These are phyloP conservation scores for Eustoma russellianum DNA, from an alignment of 257 asterid genomes.

Conservation along the genomic window DNA sequence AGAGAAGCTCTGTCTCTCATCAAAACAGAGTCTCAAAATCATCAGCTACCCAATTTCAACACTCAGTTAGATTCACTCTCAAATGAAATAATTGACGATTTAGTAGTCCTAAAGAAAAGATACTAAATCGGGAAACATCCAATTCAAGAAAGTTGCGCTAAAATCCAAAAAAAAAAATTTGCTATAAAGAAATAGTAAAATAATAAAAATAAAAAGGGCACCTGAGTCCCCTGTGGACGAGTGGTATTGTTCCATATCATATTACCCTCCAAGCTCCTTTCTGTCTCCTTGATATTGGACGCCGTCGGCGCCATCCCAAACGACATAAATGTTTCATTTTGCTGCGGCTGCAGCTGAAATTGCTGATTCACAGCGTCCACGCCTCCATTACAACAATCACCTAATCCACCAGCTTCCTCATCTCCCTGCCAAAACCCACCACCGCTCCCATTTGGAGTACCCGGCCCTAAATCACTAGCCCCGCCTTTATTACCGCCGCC, in stretches of 20 bases:
- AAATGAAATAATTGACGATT: no score
- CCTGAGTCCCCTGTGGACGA: conserved; percentile 29
- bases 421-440: conserved; percentile 35
- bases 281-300: conserved; percentile 25
- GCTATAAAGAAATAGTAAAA: no score
- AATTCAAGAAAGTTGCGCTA: not conserved
- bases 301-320: conserved; percentile 51
- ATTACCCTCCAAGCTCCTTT: conserved; percentile 24
- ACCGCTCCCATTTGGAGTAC: conserved; percentile 36
- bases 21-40: no score
- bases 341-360: conserved; percentile 23
- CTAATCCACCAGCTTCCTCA: conserved; percentile 19
- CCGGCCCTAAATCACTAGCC: conserved; percentile 37
- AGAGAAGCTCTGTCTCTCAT: no score
- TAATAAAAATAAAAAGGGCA: no score
- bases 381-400: conserved; percentile 9
- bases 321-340: conserved; percentile 45
- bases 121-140: no score
- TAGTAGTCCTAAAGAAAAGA: no score
- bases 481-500: conserved; percentile 14
- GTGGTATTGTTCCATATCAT: conserved; percentile 45
- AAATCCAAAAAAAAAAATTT: no score
- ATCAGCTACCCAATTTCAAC: no score
- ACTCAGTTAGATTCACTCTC: no score
- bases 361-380: conserved; percentile 11